These are phyloP conservation scores for Carpinus viminea DNA, from an alignment of 306 rosid species.

Conservation along the genomic window DNA sequence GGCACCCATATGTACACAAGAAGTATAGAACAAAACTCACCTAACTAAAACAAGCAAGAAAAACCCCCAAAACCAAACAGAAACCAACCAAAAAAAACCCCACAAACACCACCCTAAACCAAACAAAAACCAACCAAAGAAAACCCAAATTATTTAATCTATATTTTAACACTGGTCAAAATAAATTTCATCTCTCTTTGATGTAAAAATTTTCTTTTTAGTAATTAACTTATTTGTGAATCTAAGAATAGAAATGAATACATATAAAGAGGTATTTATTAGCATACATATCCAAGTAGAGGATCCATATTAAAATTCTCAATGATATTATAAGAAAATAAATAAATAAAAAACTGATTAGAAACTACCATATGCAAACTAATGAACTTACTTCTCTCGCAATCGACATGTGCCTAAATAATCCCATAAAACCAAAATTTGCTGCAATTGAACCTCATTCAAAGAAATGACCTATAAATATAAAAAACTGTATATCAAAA, in stretches of 20 bases:
- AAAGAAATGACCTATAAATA: slow-evolving; percentile 58
- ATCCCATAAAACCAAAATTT: slow-evolving; percentile 68
- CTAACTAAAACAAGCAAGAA: too few relatives aligned
- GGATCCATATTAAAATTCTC: not conserved
- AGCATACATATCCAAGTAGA: not conserved
- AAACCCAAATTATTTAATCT: too few relatives aligned
- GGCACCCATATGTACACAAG: too few relatives aligned
- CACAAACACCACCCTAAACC: too few relatives aligned
- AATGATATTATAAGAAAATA: not conserved
- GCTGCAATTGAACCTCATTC: slow-evolving; percentile 82
- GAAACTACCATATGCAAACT: slow-evolving; percentile 11
- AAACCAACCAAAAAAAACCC: too few relatives aligned
- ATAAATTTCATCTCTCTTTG: not conserved
- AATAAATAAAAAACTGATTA: not conserved
- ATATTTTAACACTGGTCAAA: not conserved
- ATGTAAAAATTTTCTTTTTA: not conserved
- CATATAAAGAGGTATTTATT: not conserved
- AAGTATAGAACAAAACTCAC: too few relatives aligned
- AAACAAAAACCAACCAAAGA: too few relatives aligned
- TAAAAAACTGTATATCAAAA: slow-evolving; percentile 26
- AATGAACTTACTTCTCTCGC: slow-evolving; percentile 72
- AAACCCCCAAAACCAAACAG: too few relatives aligned
- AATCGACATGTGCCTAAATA: slow-evolving; percentile 64
- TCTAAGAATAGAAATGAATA: not conserved
- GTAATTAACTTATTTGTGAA: not conserved